Base-by-base conservation (phyloP, 139 green algal species). In the Coelastrella sp. region DNA sequence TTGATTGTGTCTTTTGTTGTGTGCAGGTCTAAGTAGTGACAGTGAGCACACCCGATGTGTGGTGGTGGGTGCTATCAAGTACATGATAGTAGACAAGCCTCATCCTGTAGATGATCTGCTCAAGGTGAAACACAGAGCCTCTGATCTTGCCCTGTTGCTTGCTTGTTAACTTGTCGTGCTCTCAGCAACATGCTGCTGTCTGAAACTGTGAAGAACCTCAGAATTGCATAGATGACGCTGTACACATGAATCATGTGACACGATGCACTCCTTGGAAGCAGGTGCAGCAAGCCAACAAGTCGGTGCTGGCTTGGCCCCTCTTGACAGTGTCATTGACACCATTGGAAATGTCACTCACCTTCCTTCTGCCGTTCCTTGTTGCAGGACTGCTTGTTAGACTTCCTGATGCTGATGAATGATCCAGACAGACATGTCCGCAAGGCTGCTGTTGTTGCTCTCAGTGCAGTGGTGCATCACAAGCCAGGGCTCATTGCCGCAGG, bases 371-470 rank as follows among this genome's bases (percentile, higher is more conserved):
- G 5, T 40, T n/a, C 19, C 19, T 2, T 71, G 3, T 41, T 79
- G 35, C 43, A 72, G 73, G 77, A 51, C 40, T 73, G 78, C 15
- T 81, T 96, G 79, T 75, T 79, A 2, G 73, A 73, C 73, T 93
- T 98, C 83, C 91, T 98, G 48, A 37, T 50, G 25, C 78, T 93
- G 21, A 91, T 96, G 38, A 53, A 45, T 4, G 94, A 98, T 88
- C 32, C 79, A 3, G 86, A 91, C 87, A 60, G 85, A n/a, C 87
- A 95, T 85, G 96, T 98, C 85, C 91, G 96, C 51, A 92, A 91
- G 60, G 95, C 95, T 13, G 92, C 94, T 2, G 93, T 98, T 68
- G 88, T 93, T 68, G 63, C 94, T 60, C 92, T 98, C 45, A 93
- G 81, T 63, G 90, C 87, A 1, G 91, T 91, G 30, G 94, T 68